Evolutionary conservation across 2,329 filamentous ascomycete species (phyloP), one percentile per base, ranked within the genome.

Genomic region (Raffaelea ambrosiae): DNA sequence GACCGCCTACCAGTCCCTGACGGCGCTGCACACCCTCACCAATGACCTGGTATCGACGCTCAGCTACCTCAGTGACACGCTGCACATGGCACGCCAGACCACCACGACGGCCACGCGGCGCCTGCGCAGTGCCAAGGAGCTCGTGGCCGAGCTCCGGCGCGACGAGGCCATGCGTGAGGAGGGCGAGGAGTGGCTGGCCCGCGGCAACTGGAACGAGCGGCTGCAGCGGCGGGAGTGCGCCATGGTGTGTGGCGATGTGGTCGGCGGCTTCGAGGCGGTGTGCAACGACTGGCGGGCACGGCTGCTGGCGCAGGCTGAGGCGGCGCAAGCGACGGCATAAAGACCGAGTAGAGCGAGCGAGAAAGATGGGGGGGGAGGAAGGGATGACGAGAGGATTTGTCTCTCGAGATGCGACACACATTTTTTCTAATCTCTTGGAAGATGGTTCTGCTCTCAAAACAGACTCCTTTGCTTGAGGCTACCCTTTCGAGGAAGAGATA

Each of bases 11-110:
- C 73, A 75, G 55, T 86, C 85, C 10, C 68, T 90, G 41, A 74
- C 81, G 49, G 75, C 79, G 20, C 73, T 91, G 45, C 83, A 88
- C 60, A 73, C 77, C 7, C 73, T 87, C 53, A 90, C 86, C 0
- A 71, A 78, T 22, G 85, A 89, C 52, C 70, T 91, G 23, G 79
- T 91, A 9, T 79, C 88, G 58, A 87, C 88, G 7, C 77, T 98
- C 42, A 88, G 88, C 57, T 85, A 88, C 55, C 73, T 98, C 4
- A 88, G 87, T 7, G 93, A 98, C 63, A 90, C 88, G 3, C 73
- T 98, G 31, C 91, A 97, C 65, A 95, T 97, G 84, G 89, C 86
- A 29, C 83, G 88, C 13, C 91, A 97, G 65, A 86, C 87, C 1
- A 93, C 88, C 0, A 85, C 82, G 3, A 84, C 85, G 10, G 93